Percentiles rank a stretch among this genome's conserved stretches.
Conservation (phyloP, 495 filamentous ascomycete species). For the Hypoxylon subgilvum region DNA sequence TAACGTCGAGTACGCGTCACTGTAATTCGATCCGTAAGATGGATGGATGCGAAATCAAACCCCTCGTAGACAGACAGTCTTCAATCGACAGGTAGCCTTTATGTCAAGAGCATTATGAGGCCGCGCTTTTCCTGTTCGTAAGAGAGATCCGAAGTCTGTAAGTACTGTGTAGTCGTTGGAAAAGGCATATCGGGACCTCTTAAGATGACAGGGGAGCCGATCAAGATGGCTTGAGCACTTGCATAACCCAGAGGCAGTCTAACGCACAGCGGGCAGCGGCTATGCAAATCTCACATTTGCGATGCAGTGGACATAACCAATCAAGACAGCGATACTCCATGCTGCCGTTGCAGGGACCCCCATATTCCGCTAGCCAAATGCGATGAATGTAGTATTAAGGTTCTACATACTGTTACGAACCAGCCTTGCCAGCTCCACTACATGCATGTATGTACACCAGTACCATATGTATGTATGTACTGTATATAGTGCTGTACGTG, state of each 20-base stretch:
- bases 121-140: constrained; percentile 3
- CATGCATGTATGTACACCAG: background rate
- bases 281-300: constrained; percentile 48
- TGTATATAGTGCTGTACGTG: background rate
- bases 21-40: constrained; percentile 12
- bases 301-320: constrained; percentile 36
- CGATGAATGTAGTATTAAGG: constrained; percentile 32
- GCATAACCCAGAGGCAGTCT: constrained; percentile 45
- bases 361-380: constrained; percentile 22
- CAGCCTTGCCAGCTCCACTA: background rate
- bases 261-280: constrained; percentile 50
- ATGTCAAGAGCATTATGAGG: background rate
- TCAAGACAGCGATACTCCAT: constrained; percentile 41
- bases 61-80: too few species aligned
- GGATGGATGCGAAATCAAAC: too few species aligned
- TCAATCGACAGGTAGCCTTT: background rate
- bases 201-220: constrained; percentile 40
- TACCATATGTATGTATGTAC: background rate
- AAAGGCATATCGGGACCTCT: constrained; percentile 35
- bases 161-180: constrained; percentile 34
- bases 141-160: too few species aligned
- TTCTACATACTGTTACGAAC: background rate
- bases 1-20: constrained; percentile 18
- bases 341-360: constrained; percentile 26
- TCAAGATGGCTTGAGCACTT: constrained; percentile 45